Conservation (phyloP, 2,329 filamentous ascomycete genomes). For the Teratosphaeria gauchensis region DNA sequence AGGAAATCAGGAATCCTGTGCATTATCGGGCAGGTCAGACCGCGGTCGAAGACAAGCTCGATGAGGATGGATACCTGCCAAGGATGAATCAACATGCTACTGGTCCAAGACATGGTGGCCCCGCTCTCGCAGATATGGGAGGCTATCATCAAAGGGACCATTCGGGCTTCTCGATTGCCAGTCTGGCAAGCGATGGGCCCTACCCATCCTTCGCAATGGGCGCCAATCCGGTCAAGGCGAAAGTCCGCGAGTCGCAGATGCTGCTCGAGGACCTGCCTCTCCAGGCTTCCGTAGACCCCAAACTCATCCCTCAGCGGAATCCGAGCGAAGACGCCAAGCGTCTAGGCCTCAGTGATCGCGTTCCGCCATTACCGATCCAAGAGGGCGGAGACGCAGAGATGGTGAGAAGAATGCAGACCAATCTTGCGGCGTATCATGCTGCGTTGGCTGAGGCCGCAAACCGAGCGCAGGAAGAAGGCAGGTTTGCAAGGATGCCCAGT, state of each 20-base stretch:
- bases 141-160: slow-evolving; percentile 10
- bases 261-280: slow-evolving; percentile 21
- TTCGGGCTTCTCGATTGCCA: slow-evolving; percentile 12
- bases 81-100: not conserved
- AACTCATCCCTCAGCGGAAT: slow-evolving; percentile 23
- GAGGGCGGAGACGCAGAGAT: slow-evolving; percentile 19
- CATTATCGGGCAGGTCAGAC: not conserved
- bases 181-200: slow-evolving; percentile 17
- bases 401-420: slow-evolving; percentile 41
- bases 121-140: slow-evolving; percentile 1
- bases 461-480: slow-evolving; percentile 63
- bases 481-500: slow-evolving; percentile 50
- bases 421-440: slow-evolving; percentile 66
- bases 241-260: slow-evolving; percentile 17
- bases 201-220: slow-evolving; percentile 24
- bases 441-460: slow-evolving; percentile 75
- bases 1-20: slow-evolving; percentile 15
- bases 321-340: slow-evolving; percentile 25
- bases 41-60: slow-evolving; percentile 30
- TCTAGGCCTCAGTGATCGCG: slow-evolving; percentile 23
- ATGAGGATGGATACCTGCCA: slow-evolving; percentile 18
- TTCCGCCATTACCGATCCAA: slow-evolving; percentile 45
- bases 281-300: slow-evolving; percentile 16
- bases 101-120: slow-evolving; percentile 2
- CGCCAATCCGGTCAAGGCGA: slow-evolving; percentile 16